A percentile compares a stretch with the other conserved stretches of the same genome.
These are phyloP conservation scores for Musa beccarii DNA, from an alignment of 176 grass and related monocot genomes.

Conservation along the genomic window DNA sequence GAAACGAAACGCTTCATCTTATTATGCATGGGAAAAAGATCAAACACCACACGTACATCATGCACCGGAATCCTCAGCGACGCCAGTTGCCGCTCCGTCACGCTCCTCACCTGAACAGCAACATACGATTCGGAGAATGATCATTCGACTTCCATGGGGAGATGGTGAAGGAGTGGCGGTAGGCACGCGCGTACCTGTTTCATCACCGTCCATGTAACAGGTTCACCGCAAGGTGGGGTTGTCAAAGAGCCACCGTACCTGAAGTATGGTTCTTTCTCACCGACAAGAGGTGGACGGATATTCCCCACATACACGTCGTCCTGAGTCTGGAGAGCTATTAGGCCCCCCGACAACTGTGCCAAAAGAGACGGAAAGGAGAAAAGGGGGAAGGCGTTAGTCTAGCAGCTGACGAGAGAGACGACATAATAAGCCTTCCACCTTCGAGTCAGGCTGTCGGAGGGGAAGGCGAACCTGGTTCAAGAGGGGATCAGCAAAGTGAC, in stretches of 20 bases:
- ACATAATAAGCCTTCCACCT: neutral
- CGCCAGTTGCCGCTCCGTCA: neutral
- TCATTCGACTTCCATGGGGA: neutral
- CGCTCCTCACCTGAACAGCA: neutral
- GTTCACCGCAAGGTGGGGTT: slow-evolving; percentile 10
- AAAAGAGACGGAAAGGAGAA: neutral
- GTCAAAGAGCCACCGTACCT: slow-evolving; percentile 14
- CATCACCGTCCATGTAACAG: slow-evolving; percentile 12
- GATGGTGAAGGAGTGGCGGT: neutral
- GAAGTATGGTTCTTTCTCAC: neutral
- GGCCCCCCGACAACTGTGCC: neutral
- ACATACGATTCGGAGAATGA: neutral
- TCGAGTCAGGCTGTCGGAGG: neutral
- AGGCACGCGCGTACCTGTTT: neutral
- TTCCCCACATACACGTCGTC: neutral
- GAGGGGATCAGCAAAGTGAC: neutral
- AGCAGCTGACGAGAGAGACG: neutral
- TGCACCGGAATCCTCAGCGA: neutral
- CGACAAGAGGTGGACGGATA: neutral
- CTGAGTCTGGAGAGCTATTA: neutral
- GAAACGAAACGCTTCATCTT: no score
- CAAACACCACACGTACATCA: neutral
- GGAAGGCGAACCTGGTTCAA: neutral
- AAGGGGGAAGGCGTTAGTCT: neutral
- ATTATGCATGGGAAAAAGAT: no score